Conservation (phyloP, 257 asterid species). For the Cruciata laevipes region DNA sequence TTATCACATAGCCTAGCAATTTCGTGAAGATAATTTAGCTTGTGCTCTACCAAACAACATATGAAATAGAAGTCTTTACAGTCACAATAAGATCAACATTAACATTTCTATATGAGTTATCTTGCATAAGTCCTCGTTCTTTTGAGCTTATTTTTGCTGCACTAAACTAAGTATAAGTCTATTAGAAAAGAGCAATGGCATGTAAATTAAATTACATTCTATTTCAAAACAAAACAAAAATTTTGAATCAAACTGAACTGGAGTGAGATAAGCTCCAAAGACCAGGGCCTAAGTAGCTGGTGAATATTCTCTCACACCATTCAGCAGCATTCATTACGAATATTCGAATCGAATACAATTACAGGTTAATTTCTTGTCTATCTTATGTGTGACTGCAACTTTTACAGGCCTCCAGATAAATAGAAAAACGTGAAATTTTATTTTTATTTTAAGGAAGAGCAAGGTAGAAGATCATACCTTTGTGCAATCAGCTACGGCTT, state of each 20-base stretch:
- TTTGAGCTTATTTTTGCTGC: not conserved
- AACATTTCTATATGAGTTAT: too few species aligned
- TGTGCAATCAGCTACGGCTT: slow-evolving; percentile 98
- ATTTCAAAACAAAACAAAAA: too few species aligned
- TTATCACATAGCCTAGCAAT: not conserved
- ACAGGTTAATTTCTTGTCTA: not conserved
- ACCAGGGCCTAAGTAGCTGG: too few species aligned
- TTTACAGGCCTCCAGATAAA: not conserved
- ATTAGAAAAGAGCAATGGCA: too few species aligned
- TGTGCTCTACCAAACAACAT: not conserved
- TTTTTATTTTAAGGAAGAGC: too few species aligned
- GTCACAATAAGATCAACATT: not conserved
- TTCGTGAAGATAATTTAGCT: not conserved
- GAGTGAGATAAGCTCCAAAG: too few species aligned
- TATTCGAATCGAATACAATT: too few species aligned
- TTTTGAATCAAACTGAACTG: too few species aligned
- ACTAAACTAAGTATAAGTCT: not conserved
- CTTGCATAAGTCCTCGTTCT: too few species aligned
- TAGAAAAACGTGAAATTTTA: not conserved
- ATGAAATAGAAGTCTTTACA: not conserved
- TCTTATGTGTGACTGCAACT: not conserved
- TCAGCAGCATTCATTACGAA: too few species aligned
- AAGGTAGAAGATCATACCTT: slow-evolving; percentile 39
- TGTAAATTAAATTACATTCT: too few species aligned
- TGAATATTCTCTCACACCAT: too few species aligned